Evolutionary conservation across 2,329 filamentous ascomycete species (phyloP).

Genomic region (Celoporthe dispersa): DNA sequence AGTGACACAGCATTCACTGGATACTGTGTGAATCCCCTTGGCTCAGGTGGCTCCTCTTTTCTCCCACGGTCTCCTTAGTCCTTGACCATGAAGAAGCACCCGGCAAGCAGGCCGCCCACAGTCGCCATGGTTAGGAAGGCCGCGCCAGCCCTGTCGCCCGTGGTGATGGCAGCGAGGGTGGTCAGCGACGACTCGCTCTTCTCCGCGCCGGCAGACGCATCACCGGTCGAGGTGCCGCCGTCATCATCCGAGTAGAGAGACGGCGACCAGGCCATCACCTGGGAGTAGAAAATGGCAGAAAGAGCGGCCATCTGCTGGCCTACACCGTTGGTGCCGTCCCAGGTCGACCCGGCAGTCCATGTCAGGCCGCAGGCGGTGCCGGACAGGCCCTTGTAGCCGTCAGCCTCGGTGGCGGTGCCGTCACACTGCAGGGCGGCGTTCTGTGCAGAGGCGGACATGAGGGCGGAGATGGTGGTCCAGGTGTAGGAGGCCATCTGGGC

Average conservation of each 20-base stretch:
- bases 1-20: too few relatives aligned
- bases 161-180: conserved; percentile 24
- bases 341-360: conserved; percentile 46
- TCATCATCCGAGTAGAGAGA: conserved; percentile 8
- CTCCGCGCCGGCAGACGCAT: conserved; percentile 21
- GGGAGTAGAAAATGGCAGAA: conserved; percentile 46
- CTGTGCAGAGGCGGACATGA: conserved; percentile 43
- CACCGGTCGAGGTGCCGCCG: conserved; percentile 24
- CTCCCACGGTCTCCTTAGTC: conserved; percentile 23
- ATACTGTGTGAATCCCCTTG: too few relatives aligned
- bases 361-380: conserved; percentile 50
- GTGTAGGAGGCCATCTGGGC: conserved; percentile 45
- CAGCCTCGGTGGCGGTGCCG: conserved; percentile 33
- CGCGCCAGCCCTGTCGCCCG: conserved; percentile 22
- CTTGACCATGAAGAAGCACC: conserved; percentile 30
- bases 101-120: conserved; percentile 19
- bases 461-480: conserved; percentile 40
- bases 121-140: conserved; percentile 27
- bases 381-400: conserved; percentile 41
- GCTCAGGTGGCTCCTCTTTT: neutral
- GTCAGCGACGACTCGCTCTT: conserved; percentile 22
- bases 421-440: conserved; percentile 45
- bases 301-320: conserved; percentile 53
- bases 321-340: conserved; percentile 50
- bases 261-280: conserved; percentile 39